These are phyloP conservation scores for Didymellaceae sp. DNA, from an alignment of 2,329 filamentous ascomycete species.

Conservation along the genomic window DNA sequence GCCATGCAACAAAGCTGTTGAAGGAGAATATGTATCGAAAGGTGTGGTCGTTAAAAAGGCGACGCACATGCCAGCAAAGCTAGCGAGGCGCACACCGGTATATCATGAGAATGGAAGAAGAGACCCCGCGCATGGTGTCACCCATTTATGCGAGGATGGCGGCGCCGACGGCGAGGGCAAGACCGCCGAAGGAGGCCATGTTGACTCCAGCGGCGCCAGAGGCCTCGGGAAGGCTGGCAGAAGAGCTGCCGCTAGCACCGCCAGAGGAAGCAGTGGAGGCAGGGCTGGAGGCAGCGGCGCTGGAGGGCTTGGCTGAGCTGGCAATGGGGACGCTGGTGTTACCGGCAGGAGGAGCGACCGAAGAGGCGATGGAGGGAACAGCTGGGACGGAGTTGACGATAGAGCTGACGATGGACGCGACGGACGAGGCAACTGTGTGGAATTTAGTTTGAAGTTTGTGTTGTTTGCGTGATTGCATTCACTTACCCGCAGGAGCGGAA, in stretches of 20 bases:
- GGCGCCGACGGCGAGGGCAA: slow-evolving; percentile 37
- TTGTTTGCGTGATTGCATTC: neutral
- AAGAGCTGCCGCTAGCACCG: slow-evolving; percentile 18
- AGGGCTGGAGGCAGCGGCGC: slow-evolving; percentile 4
- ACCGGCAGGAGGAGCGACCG: slow-evolving; percentile 1
- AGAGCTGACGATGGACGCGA: neutral
- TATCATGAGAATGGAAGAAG: slow-evolving; percentile 17
- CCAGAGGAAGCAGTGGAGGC: slow-evolving; percentile 9
- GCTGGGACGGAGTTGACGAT: neutral
- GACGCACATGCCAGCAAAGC: neutral
- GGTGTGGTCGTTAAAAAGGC: slow-evolving; percentile 20
- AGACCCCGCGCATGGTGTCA: neutral
- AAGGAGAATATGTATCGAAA: slow-evolving; percentile 18
- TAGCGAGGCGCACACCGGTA: neutral
- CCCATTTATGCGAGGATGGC: slow-evolving; percentile 37
- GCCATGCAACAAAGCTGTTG: slow-evolving; percentile 19
- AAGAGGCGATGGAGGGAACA: neutral
- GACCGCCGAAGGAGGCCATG: slow-evolving; percentile 39
- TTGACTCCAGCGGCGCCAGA: slow-evolving; percentile 36
- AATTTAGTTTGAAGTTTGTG: too few species aligned
- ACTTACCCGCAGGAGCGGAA: slow-evolving; percentile 4
- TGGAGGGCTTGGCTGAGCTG: slow-evolving; percentile 4
- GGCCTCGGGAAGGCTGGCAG: slow-evolving; percentile 20
- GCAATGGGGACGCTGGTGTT: slow-evolving; percentile 8
- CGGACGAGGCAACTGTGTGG: slow-evolving; percentile 16